A percentile compares a stretch with the other conserved stretches of the same genome.
phyloP scores from a whole-genome alignment of 2,329 filamentous ascomycete species.

The Botrytis aclada region DNA sequence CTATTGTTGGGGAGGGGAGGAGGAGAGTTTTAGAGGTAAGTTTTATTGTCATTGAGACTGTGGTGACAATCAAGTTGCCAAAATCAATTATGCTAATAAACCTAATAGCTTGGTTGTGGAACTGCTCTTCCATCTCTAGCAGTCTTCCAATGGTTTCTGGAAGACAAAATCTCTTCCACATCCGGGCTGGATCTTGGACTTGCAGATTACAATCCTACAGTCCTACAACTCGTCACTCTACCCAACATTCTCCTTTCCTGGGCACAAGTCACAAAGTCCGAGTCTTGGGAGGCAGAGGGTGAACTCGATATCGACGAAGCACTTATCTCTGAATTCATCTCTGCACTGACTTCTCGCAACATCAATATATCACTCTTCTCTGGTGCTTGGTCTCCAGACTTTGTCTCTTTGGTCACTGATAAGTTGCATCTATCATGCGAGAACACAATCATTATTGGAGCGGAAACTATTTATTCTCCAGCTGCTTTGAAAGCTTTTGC shows the following conservation, averaged over 20 bases:
- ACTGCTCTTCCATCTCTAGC: conserved; percentile 71
- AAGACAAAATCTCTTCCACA: conserved; percentile 25
- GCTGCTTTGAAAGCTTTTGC: conserved; percentile 67
- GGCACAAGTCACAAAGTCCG: conserved; percentile 36
- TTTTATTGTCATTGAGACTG: conserved; percentile 2
- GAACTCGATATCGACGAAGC: conserved; percentile 36
- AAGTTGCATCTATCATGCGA: conserved; percentile 32
- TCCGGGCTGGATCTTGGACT: conserved; percentile 57
- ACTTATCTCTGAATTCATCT: conserved; percentile 59
- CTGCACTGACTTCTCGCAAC: conserved; percentile 47
- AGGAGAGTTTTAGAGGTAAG: conserved; percentile 36
- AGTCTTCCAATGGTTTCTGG: conserved; percentile 60
- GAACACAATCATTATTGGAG: conserved; percentile 58
- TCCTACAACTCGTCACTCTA: conserved; percentile 73
- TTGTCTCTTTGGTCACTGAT: conserved; percentile 54
- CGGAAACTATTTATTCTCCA: conserved; percentile 82
- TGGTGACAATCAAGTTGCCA: background rate
- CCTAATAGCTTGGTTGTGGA: conserved; percentile 67
- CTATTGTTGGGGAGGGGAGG: conserved; percentile 14
- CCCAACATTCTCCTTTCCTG: conserved; percentile 75
- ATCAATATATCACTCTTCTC: conserved; percentile 67
- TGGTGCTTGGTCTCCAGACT: conserved; percentile 67
- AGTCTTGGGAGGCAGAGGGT: conserved; percentile 34
- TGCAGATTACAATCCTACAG: conserved; percentile 77
- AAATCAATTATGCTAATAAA: background rate